Conservation (phyloP, 805 yeast genomes). For the Candida nanaspora region DNA sequence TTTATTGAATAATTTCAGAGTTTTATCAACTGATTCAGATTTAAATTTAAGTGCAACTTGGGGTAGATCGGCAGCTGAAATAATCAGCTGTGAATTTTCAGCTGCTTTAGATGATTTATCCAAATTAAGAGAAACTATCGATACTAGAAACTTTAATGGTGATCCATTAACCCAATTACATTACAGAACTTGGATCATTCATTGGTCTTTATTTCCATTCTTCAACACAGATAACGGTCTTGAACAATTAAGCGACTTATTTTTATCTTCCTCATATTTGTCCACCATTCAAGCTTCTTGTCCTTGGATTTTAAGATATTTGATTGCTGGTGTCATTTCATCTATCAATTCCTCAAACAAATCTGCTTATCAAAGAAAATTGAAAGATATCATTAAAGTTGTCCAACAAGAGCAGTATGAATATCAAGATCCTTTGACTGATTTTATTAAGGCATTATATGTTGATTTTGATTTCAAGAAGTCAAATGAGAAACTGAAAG, state of each 20-base stretch:
- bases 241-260: conserved; percentile 48
- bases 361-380: conserved; percentile 36
- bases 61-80: conserved; percentile 62
- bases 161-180: conserved; percentile 54
- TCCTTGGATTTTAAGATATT: conserved; percentile 65
- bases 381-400: conserved; percentile 50
- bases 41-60: conserved; percentile 51
- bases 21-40: conserved; percentile 44
- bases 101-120: conserved; percentile 46
- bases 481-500: conserved; percentile 40
- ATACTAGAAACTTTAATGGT: conserved; percentile 40
- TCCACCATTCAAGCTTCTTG: conserved; percentile 64
- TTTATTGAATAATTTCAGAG: conserved; percentile 48
- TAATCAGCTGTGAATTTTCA: conserved; percentile 45
- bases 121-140: conserved; percentile 51
- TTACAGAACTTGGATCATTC: conserved; percentile 61
- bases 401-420: conserved; percentile 59
- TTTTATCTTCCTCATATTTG: conserved; percentile 51
- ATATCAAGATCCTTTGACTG: conserved; percentile 57
- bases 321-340: conserved; percentile 51
- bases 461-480: conserved; percentile 52
- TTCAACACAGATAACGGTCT: conserved; percentile 46
- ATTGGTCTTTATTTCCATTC: conserved; percentile 61
- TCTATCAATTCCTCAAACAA: conserved; percentile 17
- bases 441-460: conserved; percentile 46